Conservation (phyloP, 495 filamentous ascomycete species). For the Pyrenula massariospora region DNA sequence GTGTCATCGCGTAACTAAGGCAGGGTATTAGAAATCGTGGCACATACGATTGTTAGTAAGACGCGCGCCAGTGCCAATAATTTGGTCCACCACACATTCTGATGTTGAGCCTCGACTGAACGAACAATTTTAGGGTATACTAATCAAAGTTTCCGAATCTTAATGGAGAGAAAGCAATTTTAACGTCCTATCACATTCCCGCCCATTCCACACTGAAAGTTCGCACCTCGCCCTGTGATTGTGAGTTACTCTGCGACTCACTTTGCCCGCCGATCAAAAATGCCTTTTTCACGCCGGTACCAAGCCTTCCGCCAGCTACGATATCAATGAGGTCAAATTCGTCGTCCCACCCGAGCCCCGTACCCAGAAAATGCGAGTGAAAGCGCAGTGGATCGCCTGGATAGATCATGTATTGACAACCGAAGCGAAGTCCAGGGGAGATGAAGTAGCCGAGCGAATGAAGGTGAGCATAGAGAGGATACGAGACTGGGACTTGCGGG, state of each 20-base stretch:
- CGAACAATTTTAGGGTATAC: no score
- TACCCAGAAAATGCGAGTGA: slow-evolving; percentile 83
- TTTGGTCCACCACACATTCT: no score
- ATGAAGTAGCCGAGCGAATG: slow-evolving; percentile 75
- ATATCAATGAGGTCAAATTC: slow-evolving; percentile 73
- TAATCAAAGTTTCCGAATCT: no score
- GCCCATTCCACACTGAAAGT: slow-evolving; percentile 77
- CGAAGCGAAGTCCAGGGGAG: slow-evolving; percentile 85
- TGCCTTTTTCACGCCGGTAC: slow-evolving; percentile 91
- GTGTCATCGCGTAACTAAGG: no score
- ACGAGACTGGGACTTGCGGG: slow-evolving; percentile 12
- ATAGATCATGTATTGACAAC: slow-evolving; percentile 87
- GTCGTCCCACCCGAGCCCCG: slow-evolving; percentile 72
- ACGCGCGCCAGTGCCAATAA: no score
- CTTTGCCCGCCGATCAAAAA: slow-evolving; percentile 67
- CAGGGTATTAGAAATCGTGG: no score
- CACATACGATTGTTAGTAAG: no score
- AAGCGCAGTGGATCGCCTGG: slow-evolving; percentile 91
- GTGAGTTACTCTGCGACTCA: slow-evolving; percentile 3
- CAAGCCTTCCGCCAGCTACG: slow-evolving; percentile 73
- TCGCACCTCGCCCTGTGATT: slow-evolving; percentile 32
- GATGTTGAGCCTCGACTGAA: no score
- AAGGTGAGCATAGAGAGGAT: slow-evolving; percentile 62
- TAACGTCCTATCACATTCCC: slow-evolving; percentile 53
- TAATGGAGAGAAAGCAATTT: no score